These are phyloP conservation scores for Botrytis medusae DNA, from an alignment of 2,329 filamentous ascomycete genomes.

Conservation along the genomic window DNA sequence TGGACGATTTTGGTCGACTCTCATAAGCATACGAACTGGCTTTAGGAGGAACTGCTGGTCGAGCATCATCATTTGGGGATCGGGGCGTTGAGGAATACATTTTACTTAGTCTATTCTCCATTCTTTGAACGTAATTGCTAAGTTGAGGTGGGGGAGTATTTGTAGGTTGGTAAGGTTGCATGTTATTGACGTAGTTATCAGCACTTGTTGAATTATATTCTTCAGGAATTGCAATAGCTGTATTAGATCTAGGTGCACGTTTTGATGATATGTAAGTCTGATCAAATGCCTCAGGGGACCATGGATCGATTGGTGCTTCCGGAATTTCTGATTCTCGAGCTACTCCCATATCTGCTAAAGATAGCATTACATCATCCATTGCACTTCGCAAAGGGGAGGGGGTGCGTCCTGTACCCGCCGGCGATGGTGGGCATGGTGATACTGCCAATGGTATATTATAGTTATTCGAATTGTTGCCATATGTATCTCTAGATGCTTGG, in stretches of 20 bases:
- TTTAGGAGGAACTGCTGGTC: constrained; percentile 48
- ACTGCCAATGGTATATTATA: constrained; percentile 57
- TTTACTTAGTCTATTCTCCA: constrained; percentile 72
- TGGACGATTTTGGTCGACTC: constrained; percentile 58
- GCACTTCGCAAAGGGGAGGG: constrained; percentile 90
- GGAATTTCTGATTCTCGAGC: constrained; percentile 55
- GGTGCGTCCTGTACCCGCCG: constrained; percentile 67
- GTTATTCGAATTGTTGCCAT: constrained; percentile 44
- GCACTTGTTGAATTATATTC: constrained; percentile 58
- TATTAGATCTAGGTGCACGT: constrained; percentile 59
- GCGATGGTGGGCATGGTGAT: constrained; percentile 68
- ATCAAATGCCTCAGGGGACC: constrained; percentile 88
- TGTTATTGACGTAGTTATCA: constrained; percentile 27
- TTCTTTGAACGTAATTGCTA: constrained; percentile 84
- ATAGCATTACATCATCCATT: constrained; percentile 98
- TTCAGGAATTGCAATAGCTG: constrained; percentile 66
- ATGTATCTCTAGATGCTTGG: constrained; percentile 40
- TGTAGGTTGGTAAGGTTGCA: constrained; percentile 43
- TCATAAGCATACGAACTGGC: constrained; percentile 43
- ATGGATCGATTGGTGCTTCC: constrained; percentile 65
- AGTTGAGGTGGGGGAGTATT: constrained; percentile 66
- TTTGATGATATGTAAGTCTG: constrained; percentile 39
- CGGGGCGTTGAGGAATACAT: constrained; percentile 33
- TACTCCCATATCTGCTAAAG: constrained; percentile 80
- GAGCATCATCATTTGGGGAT: constrained; percentile 27